Evolutionary conservation across 805 yeast genomes (phyloP), one percentile per base, ranked within the genome.

Genomic region (Candida schatavii): DNA sequence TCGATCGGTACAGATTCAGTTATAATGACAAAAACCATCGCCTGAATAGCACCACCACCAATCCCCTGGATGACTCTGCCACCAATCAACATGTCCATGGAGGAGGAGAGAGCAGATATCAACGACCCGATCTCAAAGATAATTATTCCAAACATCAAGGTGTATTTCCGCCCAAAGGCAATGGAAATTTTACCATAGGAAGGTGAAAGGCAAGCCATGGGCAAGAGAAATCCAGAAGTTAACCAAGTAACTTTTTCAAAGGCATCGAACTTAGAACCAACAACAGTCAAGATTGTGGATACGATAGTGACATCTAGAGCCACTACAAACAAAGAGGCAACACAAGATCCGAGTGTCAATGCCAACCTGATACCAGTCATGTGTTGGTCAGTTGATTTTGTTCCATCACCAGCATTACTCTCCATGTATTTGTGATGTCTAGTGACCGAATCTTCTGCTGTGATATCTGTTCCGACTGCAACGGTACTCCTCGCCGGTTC

Each of bases 41-140:
- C 67, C 50, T 77, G 81, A 37, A 83, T 72, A 20, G 85, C 85
- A 28, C 86, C 83, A 9, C 82, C 88, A 13, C 90, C 91, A 27
- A 80, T 54, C 39, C 93, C 93, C 40, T 80, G 79, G 17, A 85
- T 62, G 6, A 78, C 82, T 51, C 95, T 71, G 1, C 88, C 90
- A 3, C 81, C 88, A 45, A 85, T 81, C 36, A 85, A 59, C 71
- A 77, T 74, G 41, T 72, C 64, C 80, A 85, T 81, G 26, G 70
- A 65, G 15, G 51, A 57, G 1, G 88, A 61, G 3, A 77, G 47
- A 1, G 85, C 90, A 42, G 76, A 64, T 4, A 83, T 60, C 41
- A 82, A 62, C 0, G 87, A 80, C 0, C 90, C 90, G 3, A 74
- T 58, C 52, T 79, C 81, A 53, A 83, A 83, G 2, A 84, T 49